Percentiles rank a stretch among this genome's conserved stretches.
Evolutionary conservation across 306 rosid species (phyloP).

Genomic region (Quercus glauca): DNA sequence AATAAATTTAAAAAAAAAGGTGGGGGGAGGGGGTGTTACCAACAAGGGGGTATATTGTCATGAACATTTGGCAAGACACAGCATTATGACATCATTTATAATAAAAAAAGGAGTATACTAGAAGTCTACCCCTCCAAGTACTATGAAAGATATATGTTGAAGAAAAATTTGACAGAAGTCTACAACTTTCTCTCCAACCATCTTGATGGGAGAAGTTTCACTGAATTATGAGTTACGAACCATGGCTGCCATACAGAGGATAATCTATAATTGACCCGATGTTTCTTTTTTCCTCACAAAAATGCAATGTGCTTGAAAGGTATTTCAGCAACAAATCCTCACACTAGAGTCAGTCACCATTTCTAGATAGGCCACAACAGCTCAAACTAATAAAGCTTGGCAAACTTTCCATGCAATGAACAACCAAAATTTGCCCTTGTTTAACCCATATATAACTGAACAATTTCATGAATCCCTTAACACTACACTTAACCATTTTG

Average conservation of each 20-base stretch:
- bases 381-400: not conserved
- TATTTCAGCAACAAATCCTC: not conserved
- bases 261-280: not conserved
- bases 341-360: not conserved
- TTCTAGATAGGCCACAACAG: not conserved
- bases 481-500: not conserved
- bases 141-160: not conserved
- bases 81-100: not conserved
- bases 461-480: not conserved
- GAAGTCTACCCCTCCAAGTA: not conserved
- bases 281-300: not conserved
- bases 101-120: not conserved
- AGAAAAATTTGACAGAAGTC: no score
- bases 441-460: not conserved
- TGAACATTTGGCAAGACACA: not conserved
- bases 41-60: not conserved
- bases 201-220: not conserved
- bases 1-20: no score
- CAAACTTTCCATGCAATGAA: not conserved
- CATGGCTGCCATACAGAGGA: not conserved
- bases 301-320: not conserved
- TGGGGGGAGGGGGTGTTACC: no score
- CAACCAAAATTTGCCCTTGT: not conserved
- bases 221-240: not conserved
- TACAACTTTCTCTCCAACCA: not conserved